Conservation (phyloP, 257 asterid genomes). For the Handroanthus guayacan region DNA sequence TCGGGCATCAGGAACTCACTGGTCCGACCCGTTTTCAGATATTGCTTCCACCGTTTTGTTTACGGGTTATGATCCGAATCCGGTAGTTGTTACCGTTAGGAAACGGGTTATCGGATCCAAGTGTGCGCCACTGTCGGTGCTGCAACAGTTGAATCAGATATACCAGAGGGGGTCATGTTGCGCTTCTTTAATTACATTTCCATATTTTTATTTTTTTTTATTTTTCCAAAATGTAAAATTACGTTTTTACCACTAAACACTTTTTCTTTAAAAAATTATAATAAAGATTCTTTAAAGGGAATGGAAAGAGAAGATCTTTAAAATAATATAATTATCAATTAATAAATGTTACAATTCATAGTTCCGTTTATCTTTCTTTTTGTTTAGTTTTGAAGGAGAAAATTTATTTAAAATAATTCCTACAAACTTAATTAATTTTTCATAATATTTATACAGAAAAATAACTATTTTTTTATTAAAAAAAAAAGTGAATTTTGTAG, state of each 20-base stretch:
- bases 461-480: too few species aligned
- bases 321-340: too few species aligned
- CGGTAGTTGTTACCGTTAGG: slow-evolving; percentile 30
- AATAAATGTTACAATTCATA: neutral
- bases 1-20: slow-evolving; percentile 41
- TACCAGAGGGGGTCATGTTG: slow-evolving; percentile 27
- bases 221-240: neutral
- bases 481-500: too few species aligned
- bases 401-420: too few species aligned
- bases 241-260: neutral
- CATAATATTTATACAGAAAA: too few species aligned
- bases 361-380: too few species aligned
- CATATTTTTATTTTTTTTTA: neutral
- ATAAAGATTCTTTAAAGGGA: neutral
- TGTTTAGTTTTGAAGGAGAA: neutral
- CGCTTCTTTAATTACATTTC: neutral
- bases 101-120: slow-evolving; percentile 34
- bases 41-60: slow-evolving; percentile 12
- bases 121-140: slow-evolving; percentile 30
- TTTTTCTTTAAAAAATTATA: neutral
- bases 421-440: too few species aligned
- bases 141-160: slow-evolving; percentile 41
- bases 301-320: neutral
- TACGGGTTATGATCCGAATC: slow-evolving; percentile 23
- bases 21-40: slow-evolving; percentile 43